Conservation (phyloP, 169 alveolate species). For the Perkinsus marinus region DNA sequence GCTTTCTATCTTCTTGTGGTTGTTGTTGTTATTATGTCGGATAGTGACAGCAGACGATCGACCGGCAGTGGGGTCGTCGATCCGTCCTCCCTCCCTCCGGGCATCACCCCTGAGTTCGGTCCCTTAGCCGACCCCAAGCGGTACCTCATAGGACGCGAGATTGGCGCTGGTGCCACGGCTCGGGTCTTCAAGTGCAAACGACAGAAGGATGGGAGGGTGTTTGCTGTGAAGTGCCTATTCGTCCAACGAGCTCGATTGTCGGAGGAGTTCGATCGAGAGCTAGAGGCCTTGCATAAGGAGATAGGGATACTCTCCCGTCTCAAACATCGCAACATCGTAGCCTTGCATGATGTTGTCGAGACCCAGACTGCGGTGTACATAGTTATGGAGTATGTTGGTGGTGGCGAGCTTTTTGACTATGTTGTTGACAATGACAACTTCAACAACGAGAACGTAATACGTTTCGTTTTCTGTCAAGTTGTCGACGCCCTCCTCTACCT, state of each 20-base stretch:
- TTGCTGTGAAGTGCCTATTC: slow-evolving; percentile 18
- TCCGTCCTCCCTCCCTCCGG: neutral
- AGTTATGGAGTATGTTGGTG: neutral
- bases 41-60: neutral
- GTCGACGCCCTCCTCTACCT: slow-evolving; percentile 49
- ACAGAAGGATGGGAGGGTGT: neutral
- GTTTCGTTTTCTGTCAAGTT: slow-evolving; percentile 47
- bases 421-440: slow-evolving; percentile 5
- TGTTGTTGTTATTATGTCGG: neutral
- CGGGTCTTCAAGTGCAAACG: slow-evolving; percentile 9
- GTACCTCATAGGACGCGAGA: slow-evolving; percentile 8
- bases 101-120: neutral
- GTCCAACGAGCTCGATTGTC: slow-evolving; percentile 1
- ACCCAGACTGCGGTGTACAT: neutral
- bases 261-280: slow-evolving; percentile 2
- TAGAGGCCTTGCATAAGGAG: neutral
- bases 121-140: neutral
- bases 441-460: slow-evolving; percentile 38
- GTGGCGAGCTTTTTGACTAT: slow-evolving; percentile 7
- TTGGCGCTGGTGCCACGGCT: slow-evolving; percentile 29
- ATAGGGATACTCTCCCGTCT: slow-evolving; percentile 3
- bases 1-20: neutral
- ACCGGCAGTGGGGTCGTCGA: neutral
- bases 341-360: slow-evolving; percentile 8
- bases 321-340: slow-evolving; percentile 22